Conservation (phyloP, 75 land plant species). For the Azolla pinnata region DNA sequence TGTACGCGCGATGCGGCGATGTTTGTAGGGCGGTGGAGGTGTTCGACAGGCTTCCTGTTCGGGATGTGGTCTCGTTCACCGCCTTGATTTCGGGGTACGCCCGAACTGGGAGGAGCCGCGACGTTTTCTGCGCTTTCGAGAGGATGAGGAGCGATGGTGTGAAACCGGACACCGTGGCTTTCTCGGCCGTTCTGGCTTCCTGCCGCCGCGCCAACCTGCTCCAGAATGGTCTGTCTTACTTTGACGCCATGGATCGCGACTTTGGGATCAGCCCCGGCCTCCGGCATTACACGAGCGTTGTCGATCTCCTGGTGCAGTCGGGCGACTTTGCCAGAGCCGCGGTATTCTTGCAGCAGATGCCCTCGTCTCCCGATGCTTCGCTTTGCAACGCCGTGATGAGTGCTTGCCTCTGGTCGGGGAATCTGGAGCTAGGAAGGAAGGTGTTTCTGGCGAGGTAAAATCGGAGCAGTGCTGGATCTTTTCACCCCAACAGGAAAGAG, state of each 20-base stretch:
- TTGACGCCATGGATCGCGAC: slow-evolving; percentile 2
- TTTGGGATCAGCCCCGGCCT: slow-evolving; percentile 2
- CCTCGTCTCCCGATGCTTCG: no score
- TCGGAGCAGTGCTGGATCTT: no score
- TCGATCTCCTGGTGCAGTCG: slow-evolving; percentile 21
- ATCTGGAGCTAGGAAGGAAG: no score
- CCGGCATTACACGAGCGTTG: slow-evolving; percentile 14
- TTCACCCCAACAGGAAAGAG: no score
- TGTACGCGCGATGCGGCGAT: slow-evolving; percentile 7
- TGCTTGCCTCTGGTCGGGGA: no score
- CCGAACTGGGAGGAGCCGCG: slow-evolving; percentile 6
- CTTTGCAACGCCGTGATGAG: no score
- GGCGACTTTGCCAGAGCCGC: no score
- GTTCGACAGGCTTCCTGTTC: slow-evolving; percentile 12
- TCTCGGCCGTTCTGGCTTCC: not conserved
- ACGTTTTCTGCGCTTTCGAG: slow-evolving; percentile 7
- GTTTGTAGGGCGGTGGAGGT: slow-evolving; percentile 1
- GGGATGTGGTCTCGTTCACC: slow-evolving; percentile 18
- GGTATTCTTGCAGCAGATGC: no score
- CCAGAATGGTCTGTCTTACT: not conserved
- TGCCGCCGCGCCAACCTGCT: slow-evolving; percentile 14
- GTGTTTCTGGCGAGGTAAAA: no score
- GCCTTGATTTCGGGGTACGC: slow-evolving; percentile 10
- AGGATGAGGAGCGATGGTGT: slow-evolving; percentile 4
- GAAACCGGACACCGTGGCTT: not conserved